phyloP scores from a whole-genome alignment of 2,329 filamentous ascomycete genomes.

The Claviceps pazoutovae region DNA sequence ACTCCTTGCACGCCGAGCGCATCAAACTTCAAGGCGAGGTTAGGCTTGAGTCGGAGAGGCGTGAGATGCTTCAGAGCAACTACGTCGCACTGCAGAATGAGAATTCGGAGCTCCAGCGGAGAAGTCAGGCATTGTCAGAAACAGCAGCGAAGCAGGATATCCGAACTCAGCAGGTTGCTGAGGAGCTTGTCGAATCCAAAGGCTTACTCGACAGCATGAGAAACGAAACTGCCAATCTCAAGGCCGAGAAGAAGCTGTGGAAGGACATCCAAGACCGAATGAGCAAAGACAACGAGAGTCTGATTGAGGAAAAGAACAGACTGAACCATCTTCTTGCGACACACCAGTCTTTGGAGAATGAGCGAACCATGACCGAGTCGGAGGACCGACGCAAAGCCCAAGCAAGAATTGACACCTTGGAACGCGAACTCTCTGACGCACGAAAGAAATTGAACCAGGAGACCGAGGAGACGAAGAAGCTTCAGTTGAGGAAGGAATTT shows the following conservation, averaged over 20 bases:
- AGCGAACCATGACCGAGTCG: slow-evolving; percentile 72
- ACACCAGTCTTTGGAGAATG: slow-evolving; percentile 80
- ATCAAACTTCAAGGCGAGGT: slow-evolving; percentile 70
- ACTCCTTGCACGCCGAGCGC: slow-evolving; percentile 66
- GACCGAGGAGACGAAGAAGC: slow-evolving; percentile 70
- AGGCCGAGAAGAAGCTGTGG: slow-evolving; percentile 89
- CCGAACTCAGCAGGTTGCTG: slow-evolving; percentile 77
- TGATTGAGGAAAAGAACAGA: slow-evolving; percentile 72
- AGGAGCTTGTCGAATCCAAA: slow-evolving; percentile 80
- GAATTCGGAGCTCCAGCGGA: slow-evolving; percentile 75
- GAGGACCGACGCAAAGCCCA: slow-evolving; percentile 74
- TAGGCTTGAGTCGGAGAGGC: slow-evolving; percentile 67
- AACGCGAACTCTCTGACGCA: slow-evolving; percentile 61
- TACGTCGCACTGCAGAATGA: slow-evolving; percentile 72
- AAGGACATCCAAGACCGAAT: slow-evolving; percentile 85
- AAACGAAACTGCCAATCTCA: slow-evolving; percentile 82
- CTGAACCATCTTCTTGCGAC: slow-evolving; percentile 72
- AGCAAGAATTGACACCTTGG: slow-evolving; percentile 60
- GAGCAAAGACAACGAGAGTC: slow-evolving; percentile 71
- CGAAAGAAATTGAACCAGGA: slow-evolving; percentile 79
- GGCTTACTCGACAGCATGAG: slow-evolving; percentile 74
- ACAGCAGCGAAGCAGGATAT: slow-evolving; percentile 81
- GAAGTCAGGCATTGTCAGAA: slow-evolving; percentile 63
- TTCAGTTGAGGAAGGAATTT: slow-evolving; percentile 73
- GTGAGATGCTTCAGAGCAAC: slow-evolving; percentile 81